Evolutionary conservation across 1,284 basidiomycete species (phyloP).

Genomic region (Moesziomyces aphidis): DNA sequence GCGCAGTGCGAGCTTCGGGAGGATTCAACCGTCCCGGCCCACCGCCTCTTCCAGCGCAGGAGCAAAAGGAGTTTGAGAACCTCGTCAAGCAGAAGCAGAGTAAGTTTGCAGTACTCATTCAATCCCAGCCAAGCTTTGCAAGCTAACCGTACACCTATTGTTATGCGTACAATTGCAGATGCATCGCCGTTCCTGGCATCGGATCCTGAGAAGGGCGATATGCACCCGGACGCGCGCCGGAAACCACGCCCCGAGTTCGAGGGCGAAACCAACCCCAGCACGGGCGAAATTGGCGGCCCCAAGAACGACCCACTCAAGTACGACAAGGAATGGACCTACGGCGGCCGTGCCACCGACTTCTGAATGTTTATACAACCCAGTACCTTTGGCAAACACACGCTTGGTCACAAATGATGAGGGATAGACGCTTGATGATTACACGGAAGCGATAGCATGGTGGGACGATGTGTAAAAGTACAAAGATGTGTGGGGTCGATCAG

Average conservation of each 20-base stretch:
- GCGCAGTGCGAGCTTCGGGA: neutral
- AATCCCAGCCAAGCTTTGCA: neutral
- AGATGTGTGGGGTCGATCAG: neutral
- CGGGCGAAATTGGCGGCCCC: constrained; percentile 73
- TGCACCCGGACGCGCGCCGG: constrained; percentile 68
- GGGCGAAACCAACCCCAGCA: constrained; percentile 72
- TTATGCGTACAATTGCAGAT: constrained; percentile 7
- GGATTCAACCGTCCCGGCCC: constrained; percentile 67
- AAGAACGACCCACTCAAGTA: constrained; percentile 72
- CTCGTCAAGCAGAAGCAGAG: constrained; percentile 65
- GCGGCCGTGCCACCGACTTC: constrained; percentile 66
- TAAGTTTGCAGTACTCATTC: constrained; percentile 28
- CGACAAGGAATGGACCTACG: constrained; percentile 67
- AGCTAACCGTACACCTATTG: neutral
- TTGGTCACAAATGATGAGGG: neutral
- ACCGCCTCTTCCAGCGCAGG: constrained; percentile 66
- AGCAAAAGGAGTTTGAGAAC: constrained; percentile 69
- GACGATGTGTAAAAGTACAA: constrained; percentile 1
- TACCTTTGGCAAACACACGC: neutral
- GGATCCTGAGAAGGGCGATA: constrained; percentile 45
- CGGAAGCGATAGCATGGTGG: neutral
- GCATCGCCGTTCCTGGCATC: constrained; percentile 43
- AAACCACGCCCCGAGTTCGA: constrained; percentile 70
- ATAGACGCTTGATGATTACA: neutral
- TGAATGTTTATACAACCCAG: constrained; percentile 1